Conservation (phyloP, 2,329 filamentous ascomycete species). For the Neoascochyta sp. region DNA sequence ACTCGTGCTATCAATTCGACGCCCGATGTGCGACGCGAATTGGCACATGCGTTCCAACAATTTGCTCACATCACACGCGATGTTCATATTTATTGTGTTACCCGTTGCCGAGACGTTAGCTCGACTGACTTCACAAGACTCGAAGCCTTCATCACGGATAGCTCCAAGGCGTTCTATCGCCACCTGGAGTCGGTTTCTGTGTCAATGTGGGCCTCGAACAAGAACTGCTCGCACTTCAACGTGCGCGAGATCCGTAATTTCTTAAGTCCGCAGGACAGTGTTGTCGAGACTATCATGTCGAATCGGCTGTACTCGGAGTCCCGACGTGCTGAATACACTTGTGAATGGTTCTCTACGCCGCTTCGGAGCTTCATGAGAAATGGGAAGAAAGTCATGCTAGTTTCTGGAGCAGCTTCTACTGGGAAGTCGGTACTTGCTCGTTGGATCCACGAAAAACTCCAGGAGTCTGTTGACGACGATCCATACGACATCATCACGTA, state of each 20-base stretch:
- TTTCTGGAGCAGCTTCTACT: constrained; percentile 16
- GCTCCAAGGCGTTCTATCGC: constrained; percentile 12
- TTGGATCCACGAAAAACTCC: constrained; percentile 18
- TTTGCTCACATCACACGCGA: constrained; percentile 16
- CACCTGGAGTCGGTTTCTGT: constrained; percentile 14
- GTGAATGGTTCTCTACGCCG: constrained; percentile 48
- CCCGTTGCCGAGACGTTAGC: not conserved
- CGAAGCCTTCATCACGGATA: constrained; percentile 9
- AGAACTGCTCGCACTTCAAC: constrained; percentile 16
- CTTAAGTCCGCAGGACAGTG: constrained; percentile 43
- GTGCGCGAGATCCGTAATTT: constrained; percentile 28
- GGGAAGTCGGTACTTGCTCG: constrained; percentile 20
- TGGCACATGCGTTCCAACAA: constrained; percentile 17
- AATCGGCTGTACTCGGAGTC: constrained; percentile 30
- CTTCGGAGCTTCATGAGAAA: constrained; percentile 24
- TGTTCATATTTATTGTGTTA: constrained; percentile 3
- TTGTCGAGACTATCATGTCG: constrained; percentile 39
- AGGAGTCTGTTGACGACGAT: constrained; percentile 17
- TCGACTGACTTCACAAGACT: constrained; percentile 9
- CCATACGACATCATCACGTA: constrained; percentile 19
- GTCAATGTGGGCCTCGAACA: constrained; percentile 13
- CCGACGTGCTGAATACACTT: constrained; percentile 43
- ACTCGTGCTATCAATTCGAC: constrained; percentile 14
- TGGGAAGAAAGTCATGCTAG: constrained; percentile 14
- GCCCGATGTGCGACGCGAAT: constrained; percentile 16